A percentile compares a stretch with the other conserved stretches of the same genome.
Conservation (phyloP, 345 rosid species). For the Psidium friedrichsthalianum region DNA sequence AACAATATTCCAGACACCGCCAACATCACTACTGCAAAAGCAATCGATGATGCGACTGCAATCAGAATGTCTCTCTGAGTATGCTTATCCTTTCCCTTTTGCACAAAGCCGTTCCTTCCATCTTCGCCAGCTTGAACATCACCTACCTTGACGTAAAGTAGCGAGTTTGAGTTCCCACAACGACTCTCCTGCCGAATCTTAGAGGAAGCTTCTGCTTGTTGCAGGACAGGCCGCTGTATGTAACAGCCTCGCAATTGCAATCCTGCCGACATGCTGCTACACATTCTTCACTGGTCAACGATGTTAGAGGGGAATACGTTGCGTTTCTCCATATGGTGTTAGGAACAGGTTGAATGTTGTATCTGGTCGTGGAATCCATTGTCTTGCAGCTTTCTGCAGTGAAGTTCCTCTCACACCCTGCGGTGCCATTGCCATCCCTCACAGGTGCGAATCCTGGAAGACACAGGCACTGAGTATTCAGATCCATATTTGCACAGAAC, state of each 20-base stretch:
- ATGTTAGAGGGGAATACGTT: background rate
- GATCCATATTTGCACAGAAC: background rate
- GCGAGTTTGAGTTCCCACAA: background rate
- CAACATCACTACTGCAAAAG: background rate
- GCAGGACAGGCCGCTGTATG: background rate
- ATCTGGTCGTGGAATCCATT: background rate
- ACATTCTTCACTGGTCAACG: background rate
- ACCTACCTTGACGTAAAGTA: background rate
- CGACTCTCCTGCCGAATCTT: background rate
- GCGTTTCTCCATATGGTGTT: background rate
- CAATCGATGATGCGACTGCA: background rate
- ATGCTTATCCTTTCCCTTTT: background rate
- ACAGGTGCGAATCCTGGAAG: background rate
- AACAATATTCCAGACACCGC: background rate
- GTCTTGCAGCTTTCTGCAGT: constrained; percentile 1
- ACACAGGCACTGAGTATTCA: background rate
- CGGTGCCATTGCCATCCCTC: background rate
- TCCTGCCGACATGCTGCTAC: constrained; percentile 4
- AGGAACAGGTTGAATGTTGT: background rate
- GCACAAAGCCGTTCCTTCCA: background rate
- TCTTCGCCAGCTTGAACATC: background rate
- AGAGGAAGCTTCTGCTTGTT: constrained; percentile 14
- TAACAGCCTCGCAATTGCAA: constrained; percentile 14
- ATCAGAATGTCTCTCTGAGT: background rate
- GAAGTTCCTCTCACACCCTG: constrained; percentile 12